Conservation (phyloP, 129 eudicot genomes). For the Arctium lappa region DNA sequence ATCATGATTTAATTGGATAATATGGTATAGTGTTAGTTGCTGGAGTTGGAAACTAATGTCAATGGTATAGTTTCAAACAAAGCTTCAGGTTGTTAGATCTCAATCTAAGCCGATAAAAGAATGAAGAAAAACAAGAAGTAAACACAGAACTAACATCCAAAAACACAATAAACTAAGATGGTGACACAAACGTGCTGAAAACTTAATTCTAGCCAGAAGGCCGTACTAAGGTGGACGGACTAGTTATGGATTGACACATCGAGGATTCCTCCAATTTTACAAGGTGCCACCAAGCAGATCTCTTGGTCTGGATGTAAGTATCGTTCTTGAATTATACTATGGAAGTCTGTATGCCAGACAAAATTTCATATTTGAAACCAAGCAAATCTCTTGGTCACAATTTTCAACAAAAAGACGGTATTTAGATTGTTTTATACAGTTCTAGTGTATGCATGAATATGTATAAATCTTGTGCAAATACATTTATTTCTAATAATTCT, state of each 20-base stretch:
- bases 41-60: neutral
- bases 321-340: neutral
- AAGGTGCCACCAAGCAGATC: neutral
- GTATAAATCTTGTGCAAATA: neutral
- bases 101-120: neutral
- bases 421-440: neutral
- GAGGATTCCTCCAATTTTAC: neutral
- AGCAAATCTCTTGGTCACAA: neutral
- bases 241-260: neutral
- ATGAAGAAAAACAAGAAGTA: neutral
- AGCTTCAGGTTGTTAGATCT: neutral
- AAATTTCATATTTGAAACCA: neutral
- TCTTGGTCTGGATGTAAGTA: neutral
- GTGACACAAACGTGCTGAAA: neutral
- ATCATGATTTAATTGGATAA: neutral
- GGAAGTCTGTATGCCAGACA: no score
- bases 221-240: neutral
- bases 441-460: neutral
- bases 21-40: neutral
- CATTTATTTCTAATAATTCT: neutral
- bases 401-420: neutral
- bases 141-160: neutral
- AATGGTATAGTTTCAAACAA: neutral
- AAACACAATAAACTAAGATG: neutral
- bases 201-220: neutral